A percentile compares a stretch with the other conserved stretches of the same genome.
Evolutionary conservation across 805 yeast species (phyloP).

Genomic region (Candida qinlingensis): DNA sequence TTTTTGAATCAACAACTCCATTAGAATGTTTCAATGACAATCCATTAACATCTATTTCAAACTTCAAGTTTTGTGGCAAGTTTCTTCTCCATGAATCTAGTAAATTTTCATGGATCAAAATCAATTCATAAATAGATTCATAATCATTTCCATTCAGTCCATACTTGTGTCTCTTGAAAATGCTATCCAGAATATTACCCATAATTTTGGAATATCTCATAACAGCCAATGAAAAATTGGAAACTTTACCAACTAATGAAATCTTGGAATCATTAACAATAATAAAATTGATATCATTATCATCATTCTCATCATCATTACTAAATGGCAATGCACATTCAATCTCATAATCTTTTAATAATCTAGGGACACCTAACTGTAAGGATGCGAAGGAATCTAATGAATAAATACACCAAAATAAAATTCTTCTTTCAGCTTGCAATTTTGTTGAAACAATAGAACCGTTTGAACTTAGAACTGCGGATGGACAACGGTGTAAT

Average conservation of each 20-base stretch:
- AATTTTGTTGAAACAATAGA: conserved; percentile 59
- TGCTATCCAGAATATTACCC: conserved; percentile 66
- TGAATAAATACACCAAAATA: conserved; percentile 81
- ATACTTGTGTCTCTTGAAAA: conserved; percentile 48
- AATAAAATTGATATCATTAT: conserved; percentile 48
- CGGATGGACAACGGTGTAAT: conserved; percentile 81
- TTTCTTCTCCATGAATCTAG: conserved; percentile 77
- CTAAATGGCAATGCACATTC: conserved; percentile 81
- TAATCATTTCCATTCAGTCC: conserved; percentile 9
- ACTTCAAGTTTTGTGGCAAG: conserved; percentile 53
- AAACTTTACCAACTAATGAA: conserved; percentile 65
- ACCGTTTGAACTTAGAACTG: conserved; percentile 64
- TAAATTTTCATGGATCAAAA: conserved; percentile 51
- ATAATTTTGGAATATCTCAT: conserved; percentile 69
- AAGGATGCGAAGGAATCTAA: conserved; percentile 72
- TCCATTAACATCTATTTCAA: conserved; percentile 61
- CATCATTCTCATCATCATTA: conserved; percentile 35
- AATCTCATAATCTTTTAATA: conserved; percentile 73
- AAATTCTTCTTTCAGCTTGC: conserved; percentile 75
- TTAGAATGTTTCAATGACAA: conserved; percentile 31
- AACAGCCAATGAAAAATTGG: conserved; percentile 54
- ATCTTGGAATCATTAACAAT: conserved; percentile 54
- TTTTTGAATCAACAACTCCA: conserved; percentile 30
- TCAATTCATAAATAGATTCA: conserved; percentile 26
- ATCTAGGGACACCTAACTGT: conserved; percentile 76